phyloP scores from a whole-genome alignment of 768 basidiomycete species.

The Mycena vitilis region DNA sequence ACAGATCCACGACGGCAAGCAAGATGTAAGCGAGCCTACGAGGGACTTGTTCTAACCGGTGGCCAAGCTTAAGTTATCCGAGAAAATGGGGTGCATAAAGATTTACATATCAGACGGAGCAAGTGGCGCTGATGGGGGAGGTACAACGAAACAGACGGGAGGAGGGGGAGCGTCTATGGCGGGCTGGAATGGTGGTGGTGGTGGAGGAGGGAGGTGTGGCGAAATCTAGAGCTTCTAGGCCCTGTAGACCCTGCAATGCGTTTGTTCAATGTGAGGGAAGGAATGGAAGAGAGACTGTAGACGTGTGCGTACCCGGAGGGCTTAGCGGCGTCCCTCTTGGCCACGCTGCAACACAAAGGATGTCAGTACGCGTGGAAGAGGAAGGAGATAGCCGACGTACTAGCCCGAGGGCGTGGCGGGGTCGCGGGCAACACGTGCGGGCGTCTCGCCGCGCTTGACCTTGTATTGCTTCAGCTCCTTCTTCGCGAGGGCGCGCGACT shows the following conservation, averaged over 20 bases:
- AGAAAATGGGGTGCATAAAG: background rate
- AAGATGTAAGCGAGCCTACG: slow-evolving; percentile 11
- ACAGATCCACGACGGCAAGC: background rate
- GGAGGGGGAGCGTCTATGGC: background rate
- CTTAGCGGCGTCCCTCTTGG: slow-evolving; percentile 34
- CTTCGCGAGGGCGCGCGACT: slow-evolving; percentile 25
- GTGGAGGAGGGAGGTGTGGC: background rate
- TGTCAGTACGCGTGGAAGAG: slow-evolving; percentile 5
- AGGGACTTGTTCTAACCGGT: slow-evolving; percentile 18
- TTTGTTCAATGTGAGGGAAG: background rate
- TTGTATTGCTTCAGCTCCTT: slow-evolving; percentile 44
- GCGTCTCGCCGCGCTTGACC: slow-evolving; percentile 39
- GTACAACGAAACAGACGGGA: background rate
- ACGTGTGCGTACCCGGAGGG: slow-evolving; percentile 33
- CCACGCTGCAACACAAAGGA: slow-evolving; percentile 1
- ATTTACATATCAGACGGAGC: background rate
- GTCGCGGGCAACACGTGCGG: slow-evolving; percentile 26
- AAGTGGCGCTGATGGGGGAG: background rate
- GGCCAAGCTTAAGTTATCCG: slow-evolving; percentile 10
- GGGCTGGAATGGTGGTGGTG: background rate
- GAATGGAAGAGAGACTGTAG: background rate
- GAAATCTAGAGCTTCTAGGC: slow-evolving; percentile 26
- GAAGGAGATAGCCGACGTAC: background rate
- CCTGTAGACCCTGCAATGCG: background rate
- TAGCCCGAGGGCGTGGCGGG: slow-evolving; percentile 32